These are phyloP conservation scores for Suzukiozyma palmioleophila DNA, from an alignment of 1,139 yeast species.

Conservation along the genomic window DNA sequence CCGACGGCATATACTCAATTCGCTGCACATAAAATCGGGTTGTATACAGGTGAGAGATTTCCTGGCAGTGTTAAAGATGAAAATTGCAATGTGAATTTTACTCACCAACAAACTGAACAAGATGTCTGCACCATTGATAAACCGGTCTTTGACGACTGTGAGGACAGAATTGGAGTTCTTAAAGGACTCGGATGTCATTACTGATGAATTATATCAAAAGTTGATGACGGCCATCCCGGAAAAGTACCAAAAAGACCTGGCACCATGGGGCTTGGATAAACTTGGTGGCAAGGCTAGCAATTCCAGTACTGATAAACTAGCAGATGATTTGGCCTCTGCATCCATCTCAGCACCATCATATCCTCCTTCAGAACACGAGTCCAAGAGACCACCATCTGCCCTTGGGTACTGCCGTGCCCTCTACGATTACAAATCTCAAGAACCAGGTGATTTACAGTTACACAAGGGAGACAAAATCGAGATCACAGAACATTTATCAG, in stretches of 20 bases:
- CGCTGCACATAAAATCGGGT: too few species aligned
- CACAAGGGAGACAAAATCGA: constrained; percentile 63
- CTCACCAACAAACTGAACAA: not conserved
- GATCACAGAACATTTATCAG: constrained; percentile 69
- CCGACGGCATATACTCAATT: not conserved
- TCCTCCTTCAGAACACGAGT: constrained; percentile 12
- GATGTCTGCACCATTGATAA: constrained; percentile 60
- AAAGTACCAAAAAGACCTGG: constrained; percentile 51
- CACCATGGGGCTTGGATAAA: constrained; percentile 47
- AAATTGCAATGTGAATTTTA: constrained; percentile 4
- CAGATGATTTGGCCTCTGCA: constrained; percentile 20
- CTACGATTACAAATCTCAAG: constrained; percentile 64
- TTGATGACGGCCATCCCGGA: constrained; percentile 54
- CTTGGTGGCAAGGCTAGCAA: constrained; percentile 15
- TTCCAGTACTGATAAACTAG: constrained; percentile 12
- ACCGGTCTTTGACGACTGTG: constrained; percentile 72
- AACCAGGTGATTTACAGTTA: constrained; percentile 67
- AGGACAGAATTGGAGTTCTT: constrained; percentile 80
- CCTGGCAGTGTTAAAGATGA: too few species aligned
- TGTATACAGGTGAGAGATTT: too few species aligned
- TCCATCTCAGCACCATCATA: constrained; percentile 15
- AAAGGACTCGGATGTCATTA: constrained; percentile 70
- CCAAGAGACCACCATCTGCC: constrained; percentile 18
- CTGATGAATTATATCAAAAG: constrained; percentile 51
- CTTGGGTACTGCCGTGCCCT: constrained; percentile 55